Evolutionary conservation across 371 early-diverging fungal species (phyloP).

Genomic region (Mucor indicus): DNA sequence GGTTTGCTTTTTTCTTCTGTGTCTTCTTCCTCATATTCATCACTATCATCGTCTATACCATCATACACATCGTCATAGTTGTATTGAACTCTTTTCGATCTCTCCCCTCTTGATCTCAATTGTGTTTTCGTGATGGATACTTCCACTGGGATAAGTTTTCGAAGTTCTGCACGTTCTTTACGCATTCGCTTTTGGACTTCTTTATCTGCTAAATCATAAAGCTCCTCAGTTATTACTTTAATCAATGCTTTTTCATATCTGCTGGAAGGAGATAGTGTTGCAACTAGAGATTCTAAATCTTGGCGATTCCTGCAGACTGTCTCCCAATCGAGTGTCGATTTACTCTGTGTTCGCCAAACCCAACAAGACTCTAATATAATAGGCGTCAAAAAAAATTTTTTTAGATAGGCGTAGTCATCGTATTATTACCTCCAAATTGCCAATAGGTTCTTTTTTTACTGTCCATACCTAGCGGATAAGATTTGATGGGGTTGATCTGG

Average conservation of each 20-base stretch:
- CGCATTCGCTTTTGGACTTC: conserved; percentile 8
- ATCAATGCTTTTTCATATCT: conserved; percentile 19
- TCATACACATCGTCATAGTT: conserved; percentile 19
- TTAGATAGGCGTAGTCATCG: neutral
- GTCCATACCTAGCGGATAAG: conserved; percentile 26
- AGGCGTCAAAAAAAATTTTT: neutral
- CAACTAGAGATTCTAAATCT: conserved; percentile 18
- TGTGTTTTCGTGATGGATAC: conserved; percentile 10
- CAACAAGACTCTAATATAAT: conserved; percentile 20
- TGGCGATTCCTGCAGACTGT: conserved; percentile 16
- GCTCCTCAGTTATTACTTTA: conserved; percentile 3
- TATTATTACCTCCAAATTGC: conserved; percentile 35
- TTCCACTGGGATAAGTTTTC: conserved; percentile 14
- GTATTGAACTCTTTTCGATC: conserved; percentile 12
- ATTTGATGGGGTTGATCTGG: conserved; percentile 19
- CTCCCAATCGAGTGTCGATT: conserved; percentile 24
- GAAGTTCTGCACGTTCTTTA: conserved; percentile 16
- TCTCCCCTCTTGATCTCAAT: conserved; percentile 17
- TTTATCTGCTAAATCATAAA: conserved; percentile 20
- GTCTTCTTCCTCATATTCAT: neutral
- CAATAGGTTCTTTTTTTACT: conserved; percentile 30
- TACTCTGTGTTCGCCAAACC: conserved; percentile 31
- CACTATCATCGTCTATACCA: conserved; percentile 9
- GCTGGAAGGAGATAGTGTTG: conserved; percentile 9
- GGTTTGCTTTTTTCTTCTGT: neutral